Evolutionary conservation across 768 basidiomycete species (phyloP), one percentile per base, ranked within the genome.

Genomic region (Imleria badia): DNA sequence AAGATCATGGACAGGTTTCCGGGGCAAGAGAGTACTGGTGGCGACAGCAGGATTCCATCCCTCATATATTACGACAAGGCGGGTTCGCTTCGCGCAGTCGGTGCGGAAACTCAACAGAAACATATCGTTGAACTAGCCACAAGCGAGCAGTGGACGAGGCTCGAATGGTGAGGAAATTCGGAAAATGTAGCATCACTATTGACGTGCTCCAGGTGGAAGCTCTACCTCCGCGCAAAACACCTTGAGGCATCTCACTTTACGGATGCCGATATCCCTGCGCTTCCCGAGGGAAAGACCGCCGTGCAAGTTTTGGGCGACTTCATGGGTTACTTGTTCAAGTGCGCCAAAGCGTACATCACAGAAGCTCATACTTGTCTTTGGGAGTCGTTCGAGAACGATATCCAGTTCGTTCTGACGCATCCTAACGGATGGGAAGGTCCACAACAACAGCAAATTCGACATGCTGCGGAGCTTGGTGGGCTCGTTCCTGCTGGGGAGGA

Each of bases 381-480:
- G 81, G 59, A 62, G 1, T 75, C 73, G 0, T 50, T 83, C 5
- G 69, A 76, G 52, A 54, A 68, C 8, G 60, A 58, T 13, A 77
- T 81, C 29, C 75, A 81, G 34, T 80, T 81, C 48, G 70, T 86
- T 9, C 69, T 86, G 11, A 76, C 77, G 2, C 83, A 85, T 55
- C 84, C 84, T 2, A 86, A 85, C 56, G 83, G 81, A 0, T 86
- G 83, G 85, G 83, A 79, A 55, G 81, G 81, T 4, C 65, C 64
- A 1, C 84, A 85, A 59, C 85, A 85, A 54, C 67, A 67, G 26
- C 70, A 76, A 54, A 81, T 86, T 72, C 77, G 84, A 5, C 58
- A 61, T 38, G 84, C 84, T 11, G 81, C 58, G 14, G 72, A 81
- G 15, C 60, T 63, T 17, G 84, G 80, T 2, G 79, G 80, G 7